A percentile compares a stretch with the other conserved stretches of the same genome.
These are phyloP conservation scores for Tetradesmus obliquus DNA, from an alignment of 139 green algal genomes.

Conservation along the genomic window DNA sequence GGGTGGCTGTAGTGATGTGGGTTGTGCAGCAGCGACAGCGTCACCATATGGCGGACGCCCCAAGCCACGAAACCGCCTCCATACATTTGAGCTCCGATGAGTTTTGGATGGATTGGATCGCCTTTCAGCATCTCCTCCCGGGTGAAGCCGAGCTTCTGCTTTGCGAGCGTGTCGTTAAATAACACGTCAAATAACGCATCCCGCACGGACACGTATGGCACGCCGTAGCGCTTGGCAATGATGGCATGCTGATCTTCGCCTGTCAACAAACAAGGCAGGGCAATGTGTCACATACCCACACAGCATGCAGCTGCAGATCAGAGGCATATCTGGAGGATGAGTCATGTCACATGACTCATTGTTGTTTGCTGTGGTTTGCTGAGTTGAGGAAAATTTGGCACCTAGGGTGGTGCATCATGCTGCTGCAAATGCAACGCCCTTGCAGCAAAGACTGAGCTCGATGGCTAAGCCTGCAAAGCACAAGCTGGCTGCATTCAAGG, in stretches of 20 bases:
- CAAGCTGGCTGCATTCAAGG: too few relatives aligned
- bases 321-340: too few relatives aligned
- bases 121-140: background rate
- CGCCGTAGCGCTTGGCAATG: background rate
- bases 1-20: background rate
- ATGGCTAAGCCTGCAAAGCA: too few relatives aligned
- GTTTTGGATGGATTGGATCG: background rate
- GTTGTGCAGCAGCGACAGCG: background rate
- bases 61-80: background rate
- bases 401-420: too few relatives aligned
- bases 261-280: background rate
- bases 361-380: too few relatives aligned
- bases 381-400: too few relatives aligned
- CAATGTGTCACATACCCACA: background rate
- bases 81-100: background rate
- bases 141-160: background rate
- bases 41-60: background rate
- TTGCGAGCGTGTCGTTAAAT: background rate
- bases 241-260: background rate
- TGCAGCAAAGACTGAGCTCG: too few relatives aligned
- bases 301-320: background rate
- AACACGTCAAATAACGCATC: background rate
- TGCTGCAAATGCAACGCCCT: too few relatives aligned
- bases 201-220: background rate
- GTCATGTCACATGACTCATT: too few relatives aligned